Evolutionary conservation across 2,329 filamentous ascomycete genomes (phyloP).

Genomic region (Hymenoscyphus fructigenus): DNA sequence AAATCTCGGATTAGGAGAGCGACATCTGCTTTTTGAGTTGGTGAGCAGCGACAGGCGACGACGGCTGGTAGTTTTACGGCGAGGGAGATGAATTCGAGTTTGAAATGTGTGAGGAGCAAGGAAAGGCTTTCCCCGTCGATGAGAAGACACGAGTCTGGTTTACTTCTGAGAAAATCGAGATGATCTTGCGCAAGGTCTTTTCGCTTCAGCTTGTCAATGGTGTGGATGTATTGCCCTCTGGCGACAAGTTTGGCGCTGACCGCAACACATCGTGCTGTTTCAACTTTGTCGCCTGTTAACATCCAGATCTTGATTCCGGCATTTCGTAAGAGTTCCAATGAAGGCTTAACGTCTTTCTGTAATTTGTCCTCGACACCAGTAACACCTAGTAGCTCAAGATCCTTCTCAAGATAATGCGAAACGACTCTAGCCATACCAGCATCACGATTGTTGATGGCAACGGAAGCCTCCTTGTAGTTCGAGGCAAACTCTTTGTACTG

Average conservation of each 20-base stretch:
- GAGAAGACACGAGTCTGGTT: slow-evolving; percentile 81
- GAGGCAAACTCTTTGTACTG: slow-evolving; percentile 80
- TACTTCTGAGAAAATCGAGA: slow-evolving; percentile 83
- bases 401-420: slow-evolving; percentile 76
- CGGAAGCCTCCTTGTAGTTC: slow-evolving; percentile 74
- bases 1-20: slow-evolving; percentile 85
- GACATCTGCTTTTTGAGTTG: slow-evolving; percentile 94
- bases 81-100: slow-evolving; percentile 80
- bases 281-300: slow-evolving; percentile 97
- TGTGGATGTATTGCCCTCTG: slow-evolving; percentile 93
- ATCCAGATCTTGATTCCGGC: slow-evolving; percentile 99
- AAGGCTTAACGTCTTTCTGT: slow-evolving; percentile 92
- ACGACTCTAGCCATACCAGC: slow-evolving; percentile 78
- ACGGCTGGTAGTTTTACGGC: slow-evolving; percentile 88
- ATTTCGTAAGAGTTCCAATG: slow-evolving; percentile 89
- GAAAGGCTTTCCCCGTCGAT: slow-evolving; percentile 92
- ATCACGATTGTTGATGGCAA: slow-evolving; percentile 79
- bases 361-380: slow-evolving; percentile 98
- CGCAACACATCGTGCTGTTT: slow-evolving; percentile 94
- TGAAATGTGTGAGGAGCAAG: slow-evolving; percentile 79
- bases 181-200: slow-evolving; percentile 85
- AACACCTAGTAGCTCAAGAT: slow-evolving; percentile 91
- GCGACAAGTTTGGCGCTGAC: slow-evolving; percentile 93
- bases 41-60: slow-evolving; percentile 93
- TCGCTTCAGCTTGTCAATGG: slow-evolving; percentile 78